These are phyloP conservation scores for Yamagishiella unicocca DNA, from an alignment of 139 green algal genomes.

Conservation along the genomic window DNA sequence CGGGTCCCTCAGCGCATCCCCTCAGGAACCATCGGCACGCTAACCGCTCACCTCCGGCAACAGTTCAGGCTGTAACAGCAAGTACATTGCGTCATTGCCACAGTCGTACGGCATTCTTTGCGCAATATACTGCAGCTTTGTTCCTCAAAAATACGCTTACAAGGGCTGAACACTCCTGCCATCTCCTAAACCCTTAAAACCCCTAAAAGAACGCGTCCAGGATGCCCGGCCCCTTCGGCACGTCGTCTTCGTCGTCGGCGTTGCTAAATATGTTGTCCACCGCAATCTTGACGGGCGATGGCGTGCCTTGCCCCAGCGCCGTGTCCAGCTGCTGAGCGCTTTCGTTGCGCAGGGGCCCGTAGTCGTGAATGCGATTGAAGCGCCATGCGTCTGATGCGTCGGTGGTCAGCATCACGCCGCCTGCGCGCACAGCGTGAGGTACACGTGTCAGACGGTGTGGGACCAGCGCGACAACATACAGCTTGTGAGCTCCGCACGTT, in stretches of 20 bases:
- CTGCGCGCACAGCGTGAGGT: not conserved
- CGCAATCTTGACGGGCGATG: not conserved
- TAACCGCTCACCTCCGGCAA: too few species aligned
- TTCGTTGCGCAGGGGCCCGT: conserved; percentile 59
- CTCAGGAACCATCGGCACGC: too few species aligned
- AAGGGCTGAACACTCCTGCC: too few species aligned
- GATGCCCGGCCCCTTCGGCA: conserved; percentile 12
- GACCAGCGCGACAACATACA: too few species aligned
- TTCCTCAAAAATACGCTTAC: too few species aligned
- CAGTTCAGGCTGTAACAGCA: too few species aligned
- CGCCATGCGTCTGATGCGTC: conserved; percentile 70
- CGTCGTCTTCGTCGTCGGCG: not conserved
- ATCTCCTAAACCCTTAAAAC: not conserved
- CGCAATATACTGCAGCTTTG: too few species aligned
- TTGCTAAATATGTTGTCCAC: not conserved
- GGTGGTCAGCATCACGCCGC: not conserved
- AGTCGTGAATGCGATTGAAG: conserved; percentile 85
- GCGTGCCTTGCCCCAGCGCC: not conserved
- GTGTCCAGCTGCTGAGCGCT: conserved; percentile 12
- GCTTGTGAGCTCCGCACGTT: too few species aligned
- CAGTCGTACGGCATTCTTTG: too few species aligned
- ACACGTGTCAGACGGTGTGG: conserved; percentile 22
- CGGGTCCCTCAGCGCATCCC: too few species aligned
- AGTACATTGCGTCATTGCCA: too few species aligned
- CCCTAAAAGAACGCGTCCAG: conserved; percentile 16